Evolutionary conservation across 2,329 filamentous ascomycete species (phyloP), one percentile per base, ranked within the genome.

Genomic region (Epicoccum nigrum): DNA sequence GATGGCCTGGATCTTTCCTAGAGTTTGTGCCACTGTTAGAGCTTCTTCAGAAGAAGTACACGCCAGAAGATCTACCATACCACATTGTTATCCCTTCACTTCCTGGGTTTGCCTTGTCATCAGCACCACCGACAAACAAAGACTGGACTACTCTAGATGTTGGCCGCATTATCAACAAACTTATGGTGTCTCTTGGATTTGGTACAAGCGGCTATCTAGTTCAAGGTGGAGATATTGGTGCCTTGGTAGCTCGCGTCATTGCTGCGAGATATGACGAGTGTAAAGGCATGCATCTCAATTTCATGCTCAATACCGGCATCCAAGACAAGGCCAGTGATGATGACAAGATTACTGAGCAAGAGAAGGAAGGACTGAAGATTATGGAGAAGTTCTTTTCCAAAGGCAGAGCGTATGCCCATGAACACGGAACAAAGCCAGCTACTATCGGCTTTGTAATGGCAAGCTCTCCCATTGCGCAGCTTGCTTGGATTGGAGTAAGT

Each of bases 141-240:
- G 67, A 83, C 55, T 82, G 77, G 56, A 65, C 56, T 0, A 54
- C 71, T 0, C 58, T 66, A 1, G 74, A 78, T 39, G 74, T 70
- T 21, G 75, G 79, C 0, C 66, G 72, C 1, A 64, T 81, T 7
- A 70, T 84, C 45, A 74, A 85, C 64, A 72, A 77, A 17, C 58
- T 85, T 2, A 81, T 86, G 76, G 53, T 79, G 1, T 72, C 72
- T 0, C 74, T 86, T 3, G 83, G 83, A 0, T 83, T 85, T 38
- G 73, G 70, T 0, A 13, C 39, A 21, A 54, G 56, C 1, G 79
- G 78, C 0, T 86, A 86, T 55, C 64, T 83, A 7, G 75, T 76
- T 0, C 82, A 85, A 63, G 83, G 83, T 8, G 83, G 83, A 3
- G 83, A 86, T 57, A 71, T 86, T 2, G 80, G 82, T 2, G 76